Base-by-base conservation (phyloP, 371 early-diverging fungal species). In the Syncephalis plumigaleata region DNA sequence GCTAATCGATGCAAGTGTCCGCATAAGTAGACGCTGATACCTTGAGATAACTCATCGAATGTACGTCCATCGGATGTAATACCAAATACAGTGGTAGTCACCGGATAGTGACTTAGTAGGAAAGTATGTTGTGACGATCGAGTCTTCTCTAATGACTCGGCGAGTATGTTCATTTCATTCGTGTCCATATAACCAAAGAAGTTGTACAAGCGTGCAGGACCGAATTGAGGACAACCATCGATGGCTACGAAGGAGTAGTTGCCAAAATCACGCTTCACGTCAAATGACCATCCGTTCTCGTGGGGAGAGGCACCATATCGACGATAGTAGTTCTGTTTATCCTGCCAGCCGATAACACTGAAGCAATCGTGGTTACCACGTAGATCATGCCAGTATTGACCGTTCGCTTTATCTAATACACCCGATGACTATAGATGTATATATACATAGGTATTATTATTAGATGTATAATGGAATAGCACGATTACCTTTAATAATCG, bases 301-400 rank as follows among this genome's bases (percentile, higher is more conserved):
- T 54, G 56, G 31, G 31, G 31, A 44, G 46, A 60, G 17, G 68
- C 75, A 22, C 79, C 73, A 53, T 78, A 66, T 3, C 63, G 51
- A 22, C 58, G 59, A 57, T 65, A 89, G 48, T 72, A 66, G 57
- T 89, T 88, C 26, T 66, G 60, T 3, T 65, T 52, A 44, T 76
- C 70, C 21, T 68, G 55, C 66, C 71, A 79, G 5, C 65, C 68
- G 13, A 70, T 71, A 3, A 88, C 71, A 55, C 89, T 71, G 59
- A 87, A 90, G 57, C 81, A 82, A 51, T 87, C 87, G 56, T 87
- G 85, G 52, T 86, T 82, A 3, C 86, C 93, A 17, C 92, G 71
- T 56, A 82, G 71, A 60, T 91, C 93, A 58, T 75, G 82, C 76
- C 82, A 90, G 44, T 73, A 86, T 31, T 31, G 4, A 31, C 31